Evolutionary conservation across 2,329 filamentous ascomycete genomes (phyloP), one percentile per base, ranked within the genome.

Genomic region (Ustilaginoidea virens): DNA sequence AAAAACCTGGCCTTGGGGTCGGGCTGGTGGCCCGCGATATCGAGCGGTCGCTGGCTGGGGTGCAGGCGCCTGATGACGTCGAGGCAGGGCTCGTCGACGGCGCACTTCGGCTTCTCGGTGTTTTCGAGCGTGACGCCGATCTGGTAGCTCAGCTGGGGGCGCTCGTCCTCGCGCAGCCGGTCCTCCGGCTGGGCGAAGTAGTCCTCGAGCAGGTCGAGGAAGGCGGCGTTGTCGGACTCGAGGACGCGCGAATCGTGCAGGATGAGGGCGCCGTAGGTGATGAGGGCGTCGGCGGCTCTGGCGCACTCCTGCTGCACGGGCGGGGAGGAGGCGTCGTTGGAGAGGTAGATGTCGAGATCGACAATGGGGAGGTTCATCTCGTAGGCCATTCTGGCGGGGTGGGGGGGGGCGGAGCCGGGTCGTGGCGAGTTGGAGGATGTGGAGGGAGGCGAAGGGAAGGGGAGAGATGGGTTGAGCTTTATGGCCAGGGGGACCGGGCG

Each of bases 1-100:
- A 74, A 74, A 55, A 74, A 74, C 24, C 69, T 58, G 41, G 67
- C 72, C 49, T 74, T 74, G 22, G 69, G 69, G 33, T 74, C 69
- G 0, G 69, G 69, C 17, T 55, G 44, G 44, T 73, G 68, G 5
- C 46, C 65, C n/a, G 48, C 39, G 37, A 74, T 65, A 41, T 74
- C 69, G 7, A 73, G 56, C 3, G 69, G 69, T 22, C 69, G 52
- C 54, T 74, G 65, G 2, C 52, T 52, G 2, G 66, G 66, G 3
- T 55, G 58, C 15, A 74, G 58, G 4, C 67, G 58, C 39, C 54
- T 39, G 38, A 74, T 73, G 24, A 74, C 60, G 35, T 61, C 53
- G 19, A 72, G 57, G 38, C 69, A 74, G 17, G 68, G 66, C 54
- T 65, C 67, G 46, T 73, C 66, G 37, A 70, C 67, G 33, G 69